Conservation (phyloP, 768 basidiomycete species). For the Dacryopinax spathularia region DNA sequence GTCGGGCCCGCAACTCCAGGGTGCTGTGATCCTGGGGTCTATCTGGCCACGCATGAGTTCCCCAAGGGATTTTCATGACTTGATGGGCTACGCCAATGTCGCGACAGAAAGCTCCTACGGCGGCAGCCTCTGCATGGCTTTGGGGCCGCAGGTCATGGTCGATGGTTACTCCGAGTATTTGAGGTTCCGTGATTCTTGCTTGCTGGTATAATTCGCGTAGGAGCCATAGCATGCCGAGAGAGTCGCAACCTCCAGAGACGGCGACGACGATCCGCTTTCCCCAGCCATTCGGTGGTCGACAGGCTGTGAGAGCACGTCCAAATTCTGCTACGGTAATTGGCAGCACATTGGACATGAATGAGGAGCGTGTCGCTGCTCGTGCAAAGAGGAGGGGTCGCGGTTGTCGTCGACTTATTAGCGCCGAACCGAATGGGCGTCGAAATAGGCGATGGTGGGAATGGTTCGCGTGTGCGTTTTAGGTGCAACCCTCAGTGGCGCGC, state of each 20-base stretch:
- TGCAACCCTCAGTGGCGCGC: not conserved
- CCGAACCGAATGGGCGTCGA: too few species aligned
- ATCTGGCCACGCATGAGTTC: conserved; percentile 34
- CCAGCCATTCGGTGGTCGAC: not conserved
- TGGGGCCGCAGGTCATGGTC: conserved; percentile 54
- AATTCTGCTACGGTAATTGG: not conserved
- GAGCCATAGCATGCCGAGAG: conserved; percentile 61
- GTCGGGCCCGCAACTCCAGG: conserved; percentile 45
- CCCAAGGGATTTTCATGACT: conserved; percentile 44
- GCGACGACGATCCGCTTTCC: not conserved
- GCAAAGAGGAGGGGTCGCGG: not conserved
- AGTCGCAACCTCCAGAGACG: conserved; percentile 70
- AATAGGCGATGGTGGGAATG: too few species aligned
- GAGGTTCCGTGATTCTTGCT: conserved; percentile 15
- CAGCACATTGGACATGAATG: not conserved
- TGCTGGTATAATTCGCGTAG: conserved; percentile 32
- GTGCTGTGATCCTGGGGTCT: conserved; percentile 28
- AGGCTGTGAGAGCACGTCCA: not conserved
- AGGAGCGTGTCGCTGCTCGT: not conserved
- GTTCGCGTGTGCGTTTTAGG: too few species aligned
- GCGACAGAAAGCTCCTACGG: conserved; percentile 32
- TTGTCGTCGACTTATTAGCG: too few species aligned
- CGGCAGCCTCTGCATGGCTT: conserved; percentile 41
- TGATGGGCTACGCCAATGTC: conserved; percentile 34
- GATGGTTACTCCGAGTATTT: conserved; percentile 46